A percentile compares a stretch with the other conserved stretches of the same genome.
These are phyloP conservation scores for Acanthamoeba triangularis DNA, from an alignment of 208 protist species.

Conservation along the genomic window DNA sequence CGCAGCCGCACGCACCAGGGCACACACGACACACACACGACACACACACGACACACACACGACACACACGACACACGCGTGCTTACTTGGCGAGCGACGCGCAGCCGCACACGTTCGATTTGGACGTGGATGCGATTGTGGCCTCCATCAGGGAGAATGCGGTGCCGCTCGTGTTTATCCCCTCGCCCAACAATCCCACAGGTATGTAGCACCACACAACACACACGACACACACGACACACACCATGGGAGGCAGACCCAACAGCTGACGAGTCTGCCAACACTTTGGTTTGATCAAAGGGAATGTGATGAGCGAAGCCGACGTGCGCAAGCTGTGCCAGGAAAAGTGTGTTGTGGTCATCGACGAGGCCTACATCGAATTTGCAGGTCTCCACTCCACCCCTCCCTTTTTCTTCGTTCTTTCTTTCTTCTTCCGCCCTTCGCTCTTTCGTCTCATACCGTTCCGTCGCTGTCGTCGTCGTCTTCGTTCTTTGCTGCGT, in stretches of 20 bases:
- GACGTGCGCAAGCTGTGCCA: slow-evolving; percentile 52
- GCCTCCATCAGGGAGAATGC: not conserved
- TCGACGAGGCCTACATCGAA: slow-evolving; percentile 76
- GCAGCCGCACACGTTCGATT: slow-evolving; percentile 41
- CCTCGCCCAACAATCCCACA: slow-evolving; percentile 75
- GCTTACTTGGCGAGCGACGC: not conserved
- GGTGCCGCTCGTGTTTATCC: slow-evolving; percentile 41
- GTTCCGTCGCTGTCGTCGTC: too few relatives aligned
- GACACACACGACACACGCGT: not conserved
- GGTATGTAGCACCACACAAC: not conserved
- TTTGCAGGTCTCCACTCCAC: not conserved
- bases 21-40: not conserved
- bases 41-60: not conserved
- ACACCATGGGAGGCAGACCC: not conserved
- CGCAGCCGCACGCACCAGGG: too few relatives aligned
- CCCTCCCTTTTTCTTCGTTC: not conserved
- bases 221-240: too few relatives aligned
- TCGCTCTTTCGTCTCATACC: not conserved
- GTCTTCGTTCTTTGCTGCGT: not conserved
- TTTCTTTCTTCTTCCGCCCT: not conserved
- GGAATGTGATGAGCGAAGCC: slow-evolving; percentile 43
- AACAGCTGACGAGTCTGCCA: not conserved
- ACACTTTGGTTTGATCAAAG: not conserved
- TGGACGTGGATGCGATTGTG: slow-evolving; percentile 59
- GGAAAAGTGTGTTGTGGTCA: slow-evolving; percentile 17